phyloP scores from a whole-genome alignment of 2,329 filamentous ascomycete genomes.

The Trichophyton verrucosum region DNA sequence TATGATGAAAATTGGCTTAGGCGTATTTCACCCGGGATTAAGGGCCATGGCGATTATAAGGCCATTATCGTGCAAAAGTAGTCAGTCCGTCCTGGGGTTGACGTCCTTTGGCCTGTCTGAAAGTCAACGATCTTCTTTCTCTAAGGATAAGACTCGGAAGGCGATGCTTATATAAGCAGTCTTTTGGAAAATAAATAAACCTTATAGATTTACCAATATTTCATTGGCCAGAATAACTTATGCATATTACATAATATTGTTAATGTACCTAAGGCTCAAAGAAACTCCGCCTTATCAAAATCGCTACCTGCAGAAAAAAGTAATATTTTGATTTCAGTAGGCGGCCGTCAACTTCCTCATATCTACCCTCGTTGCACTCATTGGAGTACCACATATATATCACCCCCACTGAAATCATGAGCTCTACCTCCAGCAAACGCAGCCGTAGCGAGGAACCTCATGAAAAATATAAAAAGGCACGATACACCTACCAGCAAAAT shows the following conservation, averaged over 20 bases:
- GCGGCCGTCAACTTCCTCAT: neutral
- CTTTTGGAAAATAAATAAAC: too few species aligned
- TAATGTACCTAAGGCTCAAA: neutral
- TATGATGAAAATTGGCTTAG: neutral
- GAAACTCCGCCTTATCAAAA: neutral
- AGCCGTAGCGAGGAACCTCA: neutral
- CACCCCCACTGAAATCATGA: neutral
- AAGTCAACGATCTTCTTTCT: neutral
- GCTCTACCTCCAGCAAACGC: conserved; percentile 1
- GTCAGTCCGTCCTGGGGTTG: neutral
- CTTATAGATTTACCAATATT: too few species aligned
- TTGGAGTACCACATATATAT: neutral
- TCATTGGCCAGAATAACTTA: too few species aligned
- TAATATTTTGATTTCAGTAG: neutral
- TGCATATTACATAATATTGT: too few species aligned
- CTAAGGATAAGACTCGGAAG: too few species aligned
- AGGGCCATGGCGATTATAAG: conserved; percentile 6
- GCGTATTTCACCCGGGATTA: conserved; percentile 4
- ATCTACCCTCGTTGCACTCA: neutral
- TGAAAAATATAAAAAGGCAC: conserved; percentile 3
- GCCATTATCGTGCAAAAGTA: neutral
- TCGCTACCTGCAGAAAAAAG: neutral
- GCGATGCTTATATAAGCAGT: too few species aligned
- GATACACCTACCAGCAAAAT: conserved; percentile 4
- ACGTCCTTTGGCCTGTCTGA: neutral